A percentile compares a stretch with the other conserved stretches of the same genome.
These are phyloP conservation scores for Lathyrus oleraceus DNA, from an alignment of 306 rosid species.

Conservation along the genomic window DNA sequence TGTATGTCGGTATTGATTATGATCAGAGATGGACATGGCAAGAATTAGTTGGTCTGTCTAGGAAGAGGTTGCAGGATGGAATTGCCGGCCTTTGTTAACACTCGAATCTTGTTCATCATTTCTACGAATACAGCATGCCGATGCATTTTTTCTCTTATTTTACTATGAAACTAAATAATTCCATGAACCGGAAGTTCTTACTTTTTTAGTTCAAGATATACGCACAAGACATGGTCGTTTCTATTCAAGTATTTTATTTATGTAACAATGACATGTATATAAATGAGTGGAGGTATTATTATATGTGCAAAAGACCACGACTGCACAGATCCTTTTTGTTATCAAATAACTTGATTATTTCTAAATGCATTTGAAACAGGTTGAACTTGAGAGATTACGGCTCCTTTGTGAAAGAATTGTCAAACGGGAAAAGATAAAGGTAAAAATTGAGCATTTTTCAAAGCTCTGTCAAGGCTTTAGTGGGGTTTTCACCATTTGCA, in stretches of 20 bases:
- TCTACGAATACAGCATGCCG: not conserved
- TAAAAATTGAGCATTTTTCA: constrained; percentile 25
- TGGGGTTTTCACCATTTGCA: constrained; percentile 5
- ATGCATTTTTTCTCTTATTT: not conserved
- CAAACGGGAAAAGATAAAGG: constrained; percentile 96
- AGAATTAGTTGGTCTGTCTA: not conserved
- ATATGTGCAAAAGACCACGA: not conserved
- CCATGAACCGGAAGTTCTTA: not conserved
- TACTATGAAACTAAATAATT: not conserved
- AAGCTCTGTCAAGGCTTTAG: not conserved
- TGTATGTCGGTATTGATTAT: not conserved
- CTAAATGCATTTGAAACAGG: constrained; percentile 58
- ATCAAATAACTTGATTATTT: constrained; percentile 23
- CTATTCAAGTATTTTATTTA: constrained; percentile 1
- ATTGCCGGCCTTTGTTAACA: constrained; percentile 16
- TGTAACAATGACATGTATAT: constrained; percentile 3
- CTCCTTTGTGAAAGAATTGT: constrained; percentile 95
- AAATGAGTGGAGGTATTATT: not conserved
- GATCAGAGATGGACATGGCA: not conserved
- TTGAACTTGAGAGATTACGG: constrained; percentile 91
- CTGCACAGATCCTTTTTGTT: not conserved
- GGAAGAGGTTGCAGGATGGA: constrained; percentile 5
- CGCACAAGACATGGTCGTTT: not conserved
- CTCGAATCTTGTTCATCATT: constrained; percentile 17
- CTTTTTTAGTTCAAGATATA: not conserved